Conservation (phyloP, 2,329 filamentous ascomycete genomes). For the Monilinia vaccinii-corymbosi region DNA sequence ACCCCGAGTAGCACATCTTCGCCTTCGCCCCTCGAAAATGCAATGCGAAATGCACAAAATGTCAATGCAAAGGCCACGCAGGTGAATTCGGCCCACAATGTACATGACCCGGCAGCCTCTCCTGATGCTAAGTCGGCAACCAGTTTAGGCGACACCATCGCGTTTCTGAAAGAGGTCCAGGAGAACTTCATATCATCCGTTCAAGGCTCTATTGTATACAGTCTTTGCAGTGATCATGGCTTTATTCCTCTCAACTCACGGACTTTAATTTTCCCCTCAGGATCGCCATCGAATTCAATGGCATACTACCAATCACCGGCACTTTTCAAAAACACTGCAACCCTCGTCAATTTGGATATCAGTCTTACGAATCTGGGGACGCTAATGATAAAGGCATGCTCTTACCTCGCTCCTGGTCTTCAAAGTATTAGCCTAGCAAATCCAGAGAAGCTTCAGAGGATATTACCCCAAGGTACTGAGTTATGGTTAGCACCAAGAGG, state of each 20-base stretch:
- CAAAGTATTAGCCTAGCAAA: constrained; percentile 15
- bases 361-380: constrained; percentile 28
- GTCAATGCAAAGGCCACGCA: constrained; percentile 23
- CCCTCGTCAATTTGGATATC: constrained; percentile 28
- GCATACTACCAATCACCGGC: neutral
- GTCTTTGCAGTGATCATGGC: constrained; percentile 27
- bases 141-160: constrained; percentile 11
- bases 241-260: constrained; percentile 29
- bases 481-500: constrained; percentile 29
- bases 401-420: constrained; percentile 22
- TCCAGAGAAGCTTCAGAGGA: constrained; percentile 1
- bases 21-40: constrained; percentile 24
- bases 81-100: constrained; percentile 16
- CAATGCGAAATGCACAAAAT: constrained; percentile 21
- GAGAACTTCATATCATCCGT: constrained; percentile 30
- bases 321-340: constrained; percentile 13
- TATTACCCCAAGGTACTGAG: constrained; percentile 17
- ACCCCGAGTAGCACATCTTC: constrained; percentile 24
- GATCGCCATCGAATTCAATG: neutral
- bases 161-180: constrained; percentile 25
- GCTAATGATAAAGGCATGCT: constrained; percentile 27
- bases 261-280: constrained; percentile 23
- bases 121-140: constrained; percentile 18
- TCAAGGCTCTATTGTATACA: constrained; percentile 26
- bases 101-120: constrained; percentile 21